These are phyloP conservation scores for Rhizomucor miehei DNA, from an alignment of 371 early-diverging fungal species.

Conservation along the genomic window DNA sequence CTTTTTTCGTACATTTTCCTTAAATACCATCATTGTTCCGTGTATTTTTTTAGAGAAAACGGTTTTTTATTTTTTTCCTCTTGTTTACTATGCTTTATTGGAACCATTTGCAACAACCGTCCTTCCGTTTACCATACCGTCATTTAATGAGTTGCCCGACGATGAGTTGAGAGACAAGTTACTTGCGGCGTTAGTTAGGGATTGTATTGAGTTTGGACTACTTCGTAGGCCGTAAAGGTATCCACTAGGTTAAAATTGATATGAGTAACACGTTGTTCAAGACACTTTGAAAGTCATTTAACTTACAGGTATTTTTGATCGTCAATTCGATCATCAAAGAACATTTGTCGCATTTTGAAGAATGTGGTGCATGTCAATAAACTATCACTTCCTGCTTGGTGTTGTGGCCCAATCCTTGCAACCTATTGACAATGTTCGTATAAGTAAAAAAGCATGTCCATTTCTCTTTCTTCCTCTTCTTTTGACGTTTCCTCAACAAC, in stretches of 20 bases:
- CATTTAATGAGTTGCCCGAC: constrained; percentile 3
- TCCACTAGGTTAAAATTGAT: constrained; percentile 28
- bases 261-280: not conserved
- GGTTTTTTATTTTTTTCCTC: constrained; percentile 1
- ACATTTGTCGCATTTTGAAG: constrained; percentile 94
- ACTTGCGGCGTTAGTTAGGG: constrained; percentile 28
- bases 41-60: not conserved
- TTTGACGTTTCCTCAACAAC: not conserved
- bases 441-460: no score
- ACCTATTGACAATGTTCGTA: constrained; percentile 51
- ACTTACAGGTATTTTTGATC: constrained; percentile 86
- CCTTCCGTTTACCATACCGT: constrained; percentile 6
- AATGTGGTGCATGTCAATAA: constrained; percentile 95
- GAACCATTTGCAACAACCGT: constrained; percentile 6
- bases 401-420: constrained; percentile 95
- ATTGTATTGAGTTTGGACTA: constrained; percentile 30
- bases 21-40: no score
- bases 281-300: not conserved
- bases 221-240: constrained; percentile 58
- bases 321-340: constrained; percentile 94
- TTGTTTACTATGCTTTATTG: constrained; percentile 2
- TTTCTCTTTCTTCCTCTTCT: not conserved
- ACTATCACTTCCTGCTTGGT: constrained; percentile 99
- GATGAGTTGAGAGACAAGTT: constrained; percentile 26
- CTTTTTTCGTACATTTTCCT: no score